phyloP scores from a whole-genome alignment of 768 basidiomycete species.

The Pulveroboletus sp. region DNA sequence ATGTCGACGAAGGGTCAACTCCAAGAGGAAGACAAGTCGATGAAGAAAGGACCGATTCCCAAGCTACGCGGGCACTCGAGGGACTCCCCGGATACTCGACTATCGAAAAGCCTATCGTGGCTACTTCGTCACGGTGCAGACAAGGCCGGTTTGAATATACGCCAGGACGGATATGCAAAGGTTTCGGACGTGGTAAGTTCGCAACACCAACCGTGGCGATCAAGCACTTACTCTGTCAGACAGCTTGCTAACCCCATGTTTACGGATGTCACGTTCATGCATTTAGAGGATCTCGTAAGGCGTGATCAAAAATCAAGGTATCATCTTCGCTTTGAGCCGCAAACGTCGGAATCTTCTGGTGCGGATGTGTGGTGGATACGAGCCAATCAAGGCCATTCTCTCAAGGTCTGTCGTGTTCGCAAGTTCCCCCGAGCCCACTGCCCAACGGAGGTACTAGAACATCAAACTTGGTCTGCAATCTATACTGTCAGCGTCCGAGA shows the following conservation, averaged over 20 bases:
- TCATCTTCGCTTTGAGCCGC: slow-evolving; percentile 50
- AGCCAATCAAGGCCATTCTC: slow-evolving; percentile 87
- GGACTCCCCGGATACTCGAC: slow-evolving; percentile 62
- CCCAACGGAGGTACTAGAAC: slow-evolving; percentile 36
- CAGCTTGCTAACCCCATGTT: slow-evolving; percentile 72
- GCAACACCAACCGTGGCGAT: background rate
- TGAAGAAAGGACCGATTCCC: slow-evolving; percentile 19
- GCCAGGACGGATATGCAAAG: slow-evolving; percentile 80
- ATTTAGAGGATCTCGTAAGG: slow-evolving; percentile 59
- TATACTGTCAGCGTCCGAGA: slow-evolving; percentile 52
- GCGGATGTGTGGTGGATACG: slow-evolving; percentile 74
- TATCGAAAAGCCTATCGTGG: slow-evolving; percentile 88
- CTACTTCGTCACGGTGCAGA: slow-evolving; percentile 87
- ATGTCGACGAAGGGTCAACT: too few relatives aligned
- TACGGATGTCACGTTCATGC: slow-evolving; percentile 49
- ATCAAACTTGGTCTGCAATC: slow-evolving; percentile 65
- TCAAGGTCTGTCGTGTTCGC: slow-evolving; percentile 48
- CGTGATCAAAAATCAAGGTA: slow-evolving; percentile 65
- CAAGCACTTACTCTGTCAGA: slow-evolving; percentile 6
- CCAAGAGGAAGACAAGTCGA: slow-evolving; percentile 3
- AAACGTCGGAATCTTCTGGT: slow-evolving; percentile 25
- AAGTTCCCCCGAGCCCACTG: background rate
- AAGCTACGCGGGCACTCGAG: slow-evolving; percentile 56
- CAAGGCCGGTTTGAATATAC: slow-evolving; percentile 67
- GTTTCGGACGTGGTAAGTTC: slow-evolving; percentile 78